phyloP scores from a whole-genome alignment of 345 rosid genomes.

The Eucalyptus sp. region DNA sequence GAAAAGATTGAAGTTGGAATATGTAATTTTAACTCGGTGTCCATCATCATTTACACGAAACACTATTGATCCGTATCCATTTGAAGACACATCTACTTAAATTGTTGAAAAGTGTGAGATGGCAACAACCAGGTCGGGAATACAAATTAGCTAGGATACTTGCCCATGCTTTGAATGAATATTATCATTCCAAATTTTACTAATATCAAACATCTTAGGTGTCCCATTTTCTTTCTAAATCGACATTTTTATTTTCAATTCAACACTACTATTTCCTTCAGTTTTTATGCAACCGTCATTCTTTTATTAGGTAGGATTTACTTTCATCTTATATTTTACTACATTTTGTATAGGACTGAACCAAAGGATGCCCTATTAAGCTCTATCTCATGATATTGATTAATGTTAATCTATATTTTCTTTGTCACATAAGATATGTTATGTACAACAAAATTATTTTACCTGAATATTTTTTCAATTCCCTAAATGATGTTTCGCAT shows the following conservation, averaged over 20 bases:
- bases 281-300: not conserved
- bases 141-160: not conserved
- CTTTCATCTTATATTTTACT: not conserved
- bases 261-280: not conserved
- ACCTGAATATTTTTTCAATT: too few species aligned
- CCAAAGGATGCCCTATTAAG: not conserved
- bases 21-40: fast-evolving
- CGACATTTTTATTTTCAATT: not conserved
- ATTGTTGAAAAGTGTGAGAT: not conserved
- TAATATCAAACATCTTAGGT: not conserved
- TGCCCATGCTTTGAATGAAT: not conserved
- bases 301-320: not conserved
- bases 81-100: not conserved
- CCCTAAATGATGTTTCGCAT: not conserved
- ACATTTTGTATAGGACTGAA: not conserved
- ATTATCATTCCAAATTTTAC: not conserved
- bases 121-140: not conserved
- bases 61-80: not conserved
- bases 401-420: not conserved
- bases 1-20: not conserved
- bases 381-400: not conserved
- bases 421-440: not conserved
- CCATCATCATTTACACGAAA: not conserved
- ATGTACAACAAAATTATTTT: too few species aligned
- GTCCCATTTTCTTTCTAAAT: not conserved